Conservation (phyloP, 257 asterid genomes). For the Solanum chmielewskii region DNA sequence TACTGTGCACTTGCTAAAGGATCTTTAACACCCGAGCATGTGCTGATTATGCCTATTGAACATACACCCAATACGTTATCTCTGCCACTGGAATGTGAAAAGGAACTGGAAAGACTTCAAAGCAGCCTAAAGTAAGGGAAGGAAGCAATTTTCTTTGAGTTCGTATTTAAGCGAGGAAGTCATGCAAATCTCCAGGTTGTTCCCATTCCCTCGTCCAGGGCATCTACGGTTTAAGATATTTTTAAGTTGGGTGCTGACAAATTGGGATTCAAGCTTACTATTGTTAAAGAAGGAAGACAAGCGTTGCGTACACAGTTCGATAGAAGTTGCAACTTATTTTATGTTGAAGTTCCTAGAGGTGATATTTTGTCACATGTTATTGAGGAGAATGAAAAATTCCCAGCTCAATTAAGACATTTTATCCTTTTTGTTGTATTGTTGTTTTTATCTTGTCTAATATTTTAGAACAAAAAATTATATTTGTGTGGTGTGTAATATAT, state of each 20-base stretch:
- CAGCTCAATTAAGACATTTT: conserved; percentile 23
- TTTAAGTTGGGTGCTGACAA: conserved; percentile 77
- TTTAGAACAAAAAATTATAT: too few relatives aligned
- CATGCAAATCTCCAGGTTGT: conserved; percentile 97
- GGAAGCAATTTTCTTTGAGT: conserved; percentile 78
- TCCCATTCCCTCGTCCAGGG: conserved; percentile 73
- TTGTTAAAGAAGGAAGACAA: conserved; percentile 50
- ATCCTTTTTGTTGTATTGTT: too few relatives aligned
- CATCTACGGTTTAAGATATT: conserved; percentile 53
- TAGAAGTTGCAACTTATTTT: conserved; percentile 59
- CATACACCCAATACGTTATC: conserved; percentile 74
- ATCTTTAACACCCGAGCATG: conserved; percentile 74
- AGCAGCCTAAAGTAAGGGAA: conserved; percentile 67
- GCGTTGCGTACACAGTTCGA: conserved; percentile 39
- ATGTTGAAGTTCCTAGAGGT: conserved; percentile 59
- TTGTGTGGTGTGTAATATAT: too few relatives aligned
- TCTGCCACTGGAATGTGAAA: conserved; percentile 59
- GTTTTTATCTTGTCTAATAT: too few relatives aligned
- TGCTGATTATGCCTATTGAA: conserved; percentile 77
- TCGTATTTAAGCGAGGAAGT: conserved; percentile 71
- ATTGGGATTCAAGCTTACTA: conserved; percentile 64
- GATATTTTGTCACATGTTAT: conserved; percentile 51
- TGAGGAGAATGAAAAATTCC: conserved; percentile 77
- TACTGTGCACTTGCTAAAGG: conserved; percentile 96
- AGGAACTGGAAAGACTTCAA: conserved; percentile 41